A percentile compares a stretch with the other conserved stretches of the same genome.
These are phyloP conservation scores for Chaetoceros tenuissimus DNA, from an alignment of 108 stramenopile genomes.

Conservation along the genomic window DNA sequence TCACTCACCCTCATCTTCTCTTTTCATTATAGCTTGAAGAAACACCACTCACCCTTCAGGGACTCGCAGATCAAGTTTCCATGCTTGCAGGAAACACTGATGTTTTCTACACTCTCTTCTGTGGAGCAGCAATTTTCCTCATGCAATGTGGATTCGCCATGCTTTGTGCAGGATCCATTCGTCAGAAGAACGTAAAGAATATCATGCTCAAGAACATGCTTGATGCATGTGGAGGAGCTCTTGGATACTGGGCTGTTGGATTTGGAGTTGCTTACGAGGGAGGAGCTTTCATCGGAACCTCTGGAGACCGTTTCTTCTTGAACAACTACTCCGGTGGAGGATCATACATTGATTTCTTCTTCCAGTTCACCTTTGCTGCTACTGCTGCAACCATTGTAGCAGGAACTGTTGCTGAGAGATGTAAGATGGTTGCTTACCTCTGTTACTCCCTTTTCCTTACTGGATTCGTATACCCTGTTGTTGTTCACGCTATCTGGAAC, in stretches of 20 bases:
- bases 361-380: conserved; percentile 71
- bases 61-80: neutral
- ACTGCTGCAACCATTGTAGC: conserved; percentile 78
- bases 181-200: conserved; percentile 80
- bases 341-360: conserved; percentile 43
- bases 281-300: conserved; percentile 57
- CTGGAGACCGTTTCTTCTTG: conserved; percentile 42
- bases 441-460: conserved; percentile 77
- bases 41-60: too few species aligned
- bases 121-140: conserved; percentile 78
- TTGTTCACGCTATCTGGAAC: conserved; percentile 79
- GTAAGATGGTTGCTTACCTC: conserved; percentile 69
- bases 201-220: conserved; percentile 86
- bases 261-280: conserved; percentile 77
- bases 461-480: conserved; percentile 83
- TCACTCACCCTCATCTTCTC: too few species aligned
- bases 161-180: conserved; percentile 79
- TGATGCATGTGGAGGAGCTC: conserved; percentile 75
- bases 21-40: too few species aligned
- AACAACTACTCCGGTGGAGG: conserved; percentile 10
- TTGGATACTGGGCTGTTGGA: conserved; percentile 79
- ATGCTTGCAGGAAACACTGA: neutral
- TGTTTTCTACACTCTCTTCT: neutral
- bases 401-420: conserved; percentile 72
- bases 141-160: conserved; percentile 92